Base-by-base conservation (phyloP, 2,329 filamentous ascomycete species). In the Monosporascus sp. region DNA sequence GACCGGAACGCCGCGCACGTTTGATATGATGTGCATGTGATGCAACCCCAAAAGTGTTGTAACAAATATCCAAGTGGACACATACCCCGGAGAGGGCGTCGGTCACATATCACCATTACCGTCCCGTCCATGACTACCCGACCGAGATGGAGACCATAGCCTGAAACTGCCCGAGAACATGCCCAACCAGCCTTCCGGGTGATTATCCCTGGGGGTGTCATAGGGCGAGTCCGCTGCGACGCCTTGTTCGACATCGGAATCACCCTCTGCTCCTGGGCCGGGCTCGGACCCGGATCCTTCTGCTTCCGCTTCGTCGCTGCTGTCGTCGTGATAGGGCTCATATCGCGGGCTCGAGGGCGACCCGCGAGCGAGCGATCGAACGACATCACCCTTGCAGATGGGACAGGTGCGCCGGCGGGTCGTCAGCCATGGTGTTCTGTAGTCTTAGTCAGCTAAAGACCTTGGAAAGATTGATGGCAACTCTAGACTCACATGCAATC, bases 371-470 rank as follows among this genome's bases (percentile, higher is more conserved):
- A 90, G 70, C 8, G 82, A 85, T 31, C 81, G 76, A 17, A 99
- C 93, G 37, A 99, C 94, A 67, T 99, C 94, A 48, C 92, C 91
- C 75, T 99, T 99, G 75, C 94, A 99, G 55, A 99, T 97, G 1
- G 94, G 94, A 64, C 94, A 99, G n/a, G 94, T 99, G 58, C 94
- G 87, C 58, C 94, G 88, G 48, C 93, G 86, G 17, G 92, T 97
- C 0, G 93, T 97, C 50, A 99, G 77, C 94, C 94, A 99, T 2
- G 94, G 94, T 5, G 94, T 97, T 67, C 91, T 96, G 58, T 8
- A 45, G 63, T 67, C 58, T 37, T 56, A 65, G 65, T 63, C 54
- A 58, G 59, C 38, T 14, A 35, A 50, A 59, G 25, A 27, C 6
- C 6, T 27, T 27, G 25, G 25, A 27, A 27, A 8, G 25, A 2